These are phyloP conservation scores for Verticillium klebahnii DNA, from an alignment of 2,329 filamentous ascomycete genomes.

Conservation along the genomic window DNA sequence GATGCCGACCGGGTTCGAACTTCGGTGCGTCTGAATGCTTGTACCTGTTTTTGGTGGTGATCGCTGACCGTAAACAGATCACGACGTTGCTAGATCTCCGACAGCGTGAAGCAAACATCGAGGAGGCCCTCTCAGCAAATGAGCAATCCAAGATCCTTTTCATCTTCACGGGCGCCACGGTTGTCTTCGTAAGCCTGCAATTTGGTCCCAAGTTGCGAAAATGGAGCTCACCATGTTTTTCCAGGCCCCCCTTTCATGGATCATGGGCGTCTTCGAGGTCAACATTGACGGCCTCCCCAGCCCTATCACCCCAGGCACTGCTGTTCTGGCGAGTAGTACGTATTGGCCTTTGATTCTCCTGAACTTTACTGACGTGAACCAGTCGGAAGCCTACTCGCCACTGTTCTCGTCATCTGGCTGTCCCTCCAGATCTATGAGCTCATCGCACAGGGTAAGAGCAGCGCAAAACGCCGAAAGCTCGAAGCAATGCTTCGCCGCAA, in stretches of 20 bases:
- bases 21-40: conserved; percentile 3
- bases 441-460: conserved; percentile 2
- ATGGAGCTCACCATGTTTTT: too few species aligned
- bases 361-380: neutral
- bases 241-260: conserved; percentile 9
- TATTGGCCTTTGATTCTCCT: neutral
- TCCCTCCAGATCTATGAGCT: conserved; percentile 11
- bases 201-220: neutral
- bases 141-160: conserved; percentile 16
- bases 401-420: conserved; percentile 8
- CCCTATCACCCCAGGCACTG: conserved; percentile 3
- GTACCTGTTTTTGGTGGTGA: neutral
- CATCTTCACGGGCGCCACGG: conserved; percentile 11
- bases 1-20: conserved; percentile 11
- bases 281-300: conserved; percentile 3
- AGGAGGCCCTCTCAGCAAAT: conserved; percentile 13
- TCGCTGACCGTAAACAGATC: conserved; percentile 7
- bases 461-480: neutral
- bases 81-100: conserved; percentile 12
- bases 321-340: conserved; percentile 8
- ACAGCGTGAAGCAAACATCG: conserved; percentile 13
- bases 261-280: conserved; percentile 11
- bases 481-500: neutral
- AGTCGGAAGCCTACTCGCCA: conserved; percentile 11
- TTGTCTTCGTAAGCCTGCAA: conserved; percentile 8